Evolutionary conservation across 768 basidiomycete species (phyloP).

Genomic region (Clitopilus hobsonii): DNA sequence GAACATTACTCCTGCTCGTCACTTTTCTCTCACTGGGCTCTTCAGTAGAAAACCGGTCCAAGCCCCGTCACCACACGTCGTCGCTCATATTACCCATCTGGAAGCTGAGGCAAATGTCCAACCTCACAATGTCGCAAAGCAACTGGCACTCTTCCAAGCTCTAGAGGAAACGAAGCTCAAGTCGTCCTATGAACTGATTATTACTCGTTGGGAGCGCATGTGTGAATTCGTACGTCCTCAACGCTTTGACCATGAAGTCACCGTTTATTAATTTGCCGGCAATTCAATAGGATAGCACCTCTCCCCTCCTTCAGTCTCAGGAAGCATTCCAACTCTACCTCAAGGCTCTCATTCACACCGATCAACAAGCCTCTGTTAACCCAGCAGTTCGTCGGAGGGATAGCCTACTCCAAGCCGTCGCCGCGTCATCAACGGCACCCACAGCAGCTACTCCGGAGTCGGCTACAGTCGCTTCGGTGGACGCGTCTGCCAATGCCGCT

Average conservation of each 20-base stretch:
- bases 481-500: conserved; percentile 8
- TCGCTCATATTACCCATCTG: conserved; percentile 65
- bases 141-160: conserved; percentile 66
- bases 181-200: conserved; percentile 66
- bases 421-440: conserved; percentile 18
- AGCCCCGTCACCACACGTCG: conserved; percentile 57
- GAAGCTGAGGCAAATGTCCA: conserved; percentile 76
- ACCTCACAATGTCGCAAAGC: conserved; percentile 65
- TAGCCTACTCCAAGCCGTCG: conserved; percentile 39
- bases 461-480: conserved; percentile 3
- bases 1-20: conserved; percentile 10
- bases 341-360: conserved; percentile 56
- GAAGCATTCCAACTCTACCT: conserved; percentile 77
- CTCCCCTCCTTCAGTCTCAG: conserved; percentile 66
- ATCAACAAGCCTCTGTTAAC: conserved; percentile 51
- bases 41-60: conserved; percentile 30
- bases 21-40: conserved; percentile 14
- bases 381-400: conserved; percentile 70
- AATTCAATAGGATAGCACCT: conserved; percentile 50
- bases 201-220: conserved; percentile 80
- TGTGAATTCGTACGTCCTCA: conserved; percentile 72
- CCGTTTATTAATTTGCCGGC: background rate
- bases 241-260: background rate
- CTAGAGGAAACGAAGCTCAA: conserved; percentile 60
- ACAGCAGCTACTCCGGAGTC: conserved; percentile 9